Evolutionary conservation across 371 early-diverging fungal genomes (phyloP), one percentile per base, ranked within the genome.

Genomic region (Mucor sp.): DNA sequence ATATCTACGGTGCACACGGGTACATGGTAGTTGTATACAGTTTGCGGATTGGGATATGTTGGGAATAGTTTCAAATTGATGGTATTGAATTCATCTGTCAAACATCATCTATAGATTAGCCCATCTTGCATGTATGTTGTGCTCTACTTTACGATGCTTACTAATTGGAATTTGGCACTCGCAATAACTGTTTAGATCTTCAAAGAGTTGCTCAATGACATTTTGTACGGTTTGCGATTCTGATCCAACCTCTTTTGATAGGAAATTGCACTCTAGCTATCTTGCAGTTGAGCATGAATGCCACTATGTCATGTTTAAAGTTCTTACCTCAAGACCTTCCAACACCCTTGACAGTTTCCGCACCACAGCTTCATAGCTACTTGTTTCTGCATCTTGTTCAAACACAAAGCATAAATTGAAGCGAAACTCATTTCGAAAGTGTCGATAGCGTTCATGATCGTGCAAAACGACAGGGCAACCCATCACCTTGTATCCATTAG

Each of bases 361-460:
- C 2, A 94, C 94, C 0, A 95, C 85, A 35, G 91, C 92, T 67
- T 94, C 93, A 68, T 93, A 94, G 37, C 89, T 86, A 30, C 85
- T 80, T 15, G 90, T 89, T 61, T 92, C 89, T 6, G 89, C 93
- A 53, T 83, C 77, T 55, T 86, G 85, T 69, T 92, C 93, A 84
- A 96, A 96, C n/a, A 94, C 93, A 85, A 95, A 94, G 63, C 91
- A 90, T 15, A 94, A 74, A 72, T 96, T 96, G 84, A 94, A 96
- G 43, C 93, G 84, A 55, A 94, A 83, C n/a, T 89, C 92, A 77
- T 94, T 94, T 25, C 96, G 78, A 43, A 75, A 67, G 25, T 74
- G 67, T 21, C 81, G 74, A 66, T 95, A 96, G 66, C 90, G 89
- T 62, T 83, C 84, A 63, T 84, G 78, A 70, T 92, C 85, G 60